Evolutionary conservation across 768 basidiomycete genomes (phyloP).

Genomic region (Psilocybe cubensis): DNA sequence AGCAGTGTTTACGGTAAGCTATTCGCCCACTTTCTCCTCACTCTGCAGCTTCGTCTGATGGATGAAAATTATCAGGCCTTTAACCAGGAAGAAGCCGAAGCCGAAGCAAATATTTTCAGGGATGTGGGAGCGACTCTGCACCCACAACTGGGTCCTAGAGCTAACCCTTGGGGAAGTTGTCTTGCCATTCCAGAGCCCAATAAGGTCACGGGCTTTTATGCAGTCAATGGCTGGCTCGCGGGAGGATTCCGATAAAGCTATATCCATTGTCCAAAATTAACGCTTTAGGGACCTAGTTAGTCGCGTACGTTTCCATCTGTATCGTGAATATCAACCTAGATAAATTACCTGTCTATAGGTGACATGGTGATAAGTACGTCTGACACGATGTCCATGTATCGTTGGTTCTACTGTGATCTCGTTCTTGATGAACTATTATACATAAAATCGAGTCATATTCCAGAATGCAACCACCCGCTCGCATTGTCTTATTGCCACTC

Average conservation of each 20-base stretch:
- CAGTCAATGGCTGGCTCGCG: constrained; percentile 35
- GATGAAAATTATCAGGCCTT: constrained; percentile 28
- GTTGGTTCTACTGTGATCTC: too few relatives aligned
- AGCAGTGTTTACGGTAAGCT: constrained; percentile 34
- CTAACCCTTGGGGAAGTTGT: constrained; percentile 35
- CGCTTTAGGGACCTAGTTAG: too few relatives aligned
- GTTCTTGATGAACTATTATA: too few relatives aligned
- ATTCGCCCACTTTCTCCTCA: background rate
- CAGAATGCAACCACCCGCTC: too few relatives aligned
- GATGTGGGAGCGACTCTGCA: constrained; percentile 23
- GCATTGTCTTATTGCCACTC: too few relatives aligned
- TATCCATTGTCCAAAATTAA: too few relatives aligned
- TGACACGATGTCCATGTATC: too few relatives aligned
- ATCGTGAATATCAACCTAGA: too few relatives aligned
- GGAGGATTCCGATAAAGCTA: constrained; percentile 30
- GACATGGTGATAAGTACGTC: too few relatives aligned
- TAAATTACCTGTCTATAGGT: too few relatives aligned
- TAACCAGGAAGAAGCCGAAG: constrained; percentile 31
- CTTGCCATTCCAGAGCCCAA: constrained; percentile 28
- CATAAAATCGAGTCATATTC: too few relatives aligned
- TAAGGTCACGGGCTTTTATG: constrained; percentile 33
- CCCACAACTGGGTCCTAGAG: constrained; percentile 24
- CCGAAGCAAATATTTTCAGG: constrained; percentile 24
- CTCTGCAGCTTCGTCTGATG: background rate
- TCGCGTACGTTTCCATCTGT: too few relatives aligned